phyloP scores from a whole-genome alignment of 1,139 yeast species.

The Chernovozyma aurita region DNA sequence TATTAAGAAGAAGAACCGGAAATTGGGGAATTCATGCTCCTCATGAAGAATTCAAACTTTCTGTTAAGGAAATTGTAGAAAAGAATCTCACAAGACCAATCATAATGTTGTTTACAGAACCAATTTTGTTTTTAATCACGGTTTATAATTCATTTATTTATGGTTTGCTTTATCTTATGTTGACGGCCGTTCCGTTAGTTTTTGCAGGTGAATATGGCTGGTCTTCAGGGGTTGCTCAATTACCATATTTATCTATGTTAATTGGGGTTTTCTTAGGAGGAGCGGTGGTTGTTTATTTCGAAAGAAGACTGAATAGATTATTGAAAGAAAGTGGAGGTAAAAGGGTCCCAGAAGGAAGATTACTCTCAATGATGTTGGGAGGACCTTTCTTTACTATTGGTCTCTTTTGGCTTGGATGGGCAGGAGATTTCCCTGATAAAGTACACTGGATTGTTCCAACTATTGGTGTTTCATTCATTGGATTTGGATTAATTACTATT shows the following conservation, averaged over 20 bases:
- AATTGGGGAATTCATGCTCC: conserved; percentile 80
- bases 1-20: conserved; percentile 43
- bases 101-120: conserved; percentile 61
- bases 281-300: conserved; percentile 17
- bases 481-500: conserved; percentile 65
- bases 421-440: conserved; percentile 58
- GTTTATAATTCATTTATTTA: conserved; percentile 80
- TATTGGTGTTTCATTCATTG: conserved; percentile 60
- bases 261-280: conserved; percentile 60
- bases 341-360: conserved; percentile 68
- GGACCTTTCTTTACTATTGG: conserved; percentile 65
- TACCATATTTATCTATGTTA: conserved; percentile 55
- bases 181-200: conserved; percentile 71
- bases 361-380: conserved; percentile 64
- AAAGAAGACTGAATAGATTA: conserved; percentile 17
- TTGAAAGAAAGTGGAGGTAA: conserved; percentile 47
- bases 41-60: conserved; percentile 61
- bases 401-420: conserved; percentile 74
- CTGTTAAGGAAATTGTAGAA: conserved; percentile 56
- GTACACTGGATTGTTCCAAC: conserved; percentile 79
- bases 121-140: conserved; percentile 64
- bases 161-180: conserved; percentile 68
- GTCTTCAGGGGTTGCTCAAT: conserved; percentile 44
- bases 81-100: conserved; percentile 66
- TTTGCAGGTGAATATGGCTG: conserved; percentile 55